phyloP scores from a whole-genome alignment of 108 stramenopile species.

The Ochromonas danica region DNA sequence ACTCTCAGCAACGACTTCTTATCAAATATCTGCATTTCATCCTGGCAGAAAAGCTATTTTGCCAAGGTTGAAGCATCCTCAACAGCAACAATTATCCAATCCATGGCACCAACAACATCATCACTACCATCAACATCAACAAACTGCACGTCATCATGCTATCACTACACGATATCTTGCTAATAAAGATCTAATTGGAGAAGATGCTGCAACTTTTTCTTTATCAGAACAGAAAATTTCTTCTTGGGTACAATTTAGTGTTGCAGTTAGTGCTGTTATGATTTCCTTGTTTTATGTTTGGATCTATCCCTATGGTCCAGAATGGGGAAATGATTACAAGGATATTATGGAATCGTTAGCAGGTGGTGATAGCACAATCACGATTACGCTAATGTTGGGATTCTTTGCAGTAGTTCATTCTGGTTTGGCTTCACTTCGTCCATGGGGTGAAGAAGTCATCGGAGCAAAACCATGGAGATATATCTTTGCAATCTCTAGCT shows the following conservation, averaged over 20 bases:
- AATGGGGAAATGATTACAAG: constrained; percentile 1
- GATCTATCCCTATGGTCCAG: constrained; percentile 45
- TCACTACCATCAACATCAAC: no score
- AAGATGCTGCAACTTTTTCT: constrained; percentile 51
- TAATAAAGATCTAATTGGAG: constrained; percentile 31
- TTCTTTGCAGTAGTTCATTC: constrained; percentile 86
- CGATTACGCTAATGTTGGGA: constrained; percentile 67
- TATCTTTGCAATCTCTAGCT: constrained; percentile 79
- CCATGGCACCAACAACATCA: no score
- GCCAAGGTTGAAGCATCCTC: no score
- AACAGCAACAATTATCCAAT: no score
- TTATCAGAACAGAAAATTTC: constrained; percentile 49
- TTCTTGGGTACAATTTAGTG: constrained; percentile 48
- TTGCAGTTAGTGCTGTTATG: constrained; percentile 46
- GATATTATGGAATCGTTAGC: constrained; percentile 62
- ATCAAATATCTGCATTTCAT: no score
- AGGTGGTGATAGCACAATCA: constrained; percentile 58
- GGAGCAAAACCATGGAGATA: constrained; percentile 86
- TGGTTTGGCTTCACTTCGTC: constrained; percentile 85
- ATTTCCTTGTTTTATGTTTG: constrained; percentile 45
- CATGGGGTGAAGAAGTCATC: constrained; percentile 77
- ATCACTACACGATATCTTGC: no score
- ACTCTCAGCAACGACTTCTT: no score
- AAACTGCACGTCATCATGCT: no score
- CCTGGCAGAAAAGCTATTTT: no score